These are phyloP conservation scores for Coemansia sp. DNA, from an alignment of 192 early-diverging fungal genomes.

Conservation along the genomic window DNA sequence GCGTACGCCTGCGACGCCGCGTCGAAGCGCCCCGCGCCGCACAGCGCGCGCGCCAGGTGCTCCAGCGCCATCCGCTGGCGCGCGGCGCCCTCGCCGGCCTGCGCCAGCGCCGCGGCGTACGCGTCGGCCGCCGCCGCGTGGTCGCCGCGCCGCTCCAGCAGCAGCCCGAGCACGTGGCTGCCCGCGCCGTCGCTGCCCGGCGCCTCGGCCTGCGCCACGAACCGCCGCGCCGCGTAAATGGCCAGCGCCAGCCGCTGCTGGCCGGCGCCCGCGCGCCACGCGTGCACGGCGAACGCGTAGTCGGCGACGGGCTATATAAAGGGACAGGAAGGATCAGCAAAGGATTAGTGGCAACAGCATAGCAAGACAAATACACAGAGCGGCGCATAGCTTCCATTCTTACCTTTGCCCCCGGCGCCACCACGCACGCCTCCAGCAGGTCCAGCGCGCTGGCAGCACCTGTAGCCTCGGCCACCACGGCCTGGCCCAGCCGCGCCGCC, in stretches of 20 bases:
- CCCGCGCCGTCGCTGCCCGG: constrained; percentile 20
- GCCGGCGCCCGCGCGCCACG: constrained; percentile 12
- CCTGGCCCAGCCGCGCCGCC: constrained; percentile 83
- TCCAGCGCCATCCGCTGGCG: constrained; percentile 53
- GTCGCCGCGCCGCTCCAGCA: constrained; percentile 71
- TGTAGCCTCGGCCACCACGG: constrained; percentile 62
- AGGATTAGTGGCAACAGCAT: no score
- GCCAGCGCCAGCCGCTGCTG: constrained; percentile 25
- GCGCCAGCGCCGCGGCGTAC: constrained; percentile 51
- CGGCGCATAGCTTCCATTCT: background rate
- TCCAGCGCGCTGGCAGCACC: constrained; percentile 55
- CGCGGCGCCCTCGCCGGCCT: constrained; percentile 1
- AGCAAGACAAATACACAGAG: constrained; percentile 33
- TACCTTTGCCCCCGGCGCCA: constrained; percentile 54
- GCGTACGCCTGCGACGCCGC: constrained; percentile 58
- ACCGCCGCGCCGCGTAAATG: constrained; percentile 33
- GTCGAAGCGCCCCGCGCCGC: constrained; percentile 56
- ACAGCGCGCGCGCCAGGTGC: constrained; percentile 67
- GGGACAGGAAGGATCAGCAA: background rate
- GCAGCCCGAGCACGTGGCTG: constrained; percentile 59
- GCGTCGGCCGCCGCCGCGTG: constrained; percentile 62
- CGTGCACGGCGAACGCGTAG: constrained; percentile 58
- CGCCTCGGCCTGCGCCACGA: constrained; percentile 15
- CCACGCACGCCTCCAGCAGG: constrained; percentile 75
- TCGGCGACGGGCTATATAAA: constrained; percentile 54